These are phyloP conservation scores for Alternaria hordeiaustralica DNA, from an alignment of 2,329 filamentous ascomycete species.

Conservation along the genomic window DNA sequence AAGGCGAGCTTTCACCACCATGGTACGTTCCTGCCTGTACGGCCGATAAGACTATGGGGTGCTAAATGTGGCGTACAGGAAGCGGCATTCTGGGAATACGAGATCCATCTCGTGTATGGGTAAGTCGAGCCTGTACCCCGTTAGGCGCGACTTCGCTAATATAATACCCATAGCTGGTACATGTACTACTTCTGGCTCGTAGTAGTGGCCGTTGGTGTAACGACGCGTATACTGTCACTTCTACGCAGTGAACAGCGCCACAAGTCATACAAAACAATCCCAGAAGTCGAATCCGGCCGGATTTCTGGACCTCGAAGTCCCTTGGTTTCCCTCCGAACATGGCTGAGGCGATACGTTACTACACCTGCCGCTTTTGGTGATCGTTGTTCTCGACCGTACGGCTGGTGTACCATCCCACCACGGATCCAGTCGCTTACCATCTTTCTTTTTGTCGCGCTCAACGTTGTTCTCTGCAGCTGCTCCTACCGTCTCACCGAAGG, in stretches of 20 bases:
- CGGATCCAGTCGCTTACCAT: slow-evolving; percentile 57
- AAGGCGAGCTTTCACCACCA: slow-evolving; percentile 35
- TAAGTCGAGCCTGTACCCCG: slow-evolving; percentile 9
- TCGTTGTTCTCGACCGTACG: slow-evolving; percentile 50
- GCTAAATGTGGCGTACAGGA: slow-evolving; percentile 23
- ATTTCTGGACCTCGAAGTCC: not conserved
- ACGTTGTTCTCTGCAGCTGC: slow-evolving; percentile 52
- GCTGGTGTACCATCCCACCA: slow-evolving; percentile 57
- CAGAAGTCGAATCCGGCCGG: not conserved
- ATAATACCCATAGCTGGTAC: slow-evolving; percentile 21
- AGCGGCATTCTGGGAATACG: slow-evolving; percentile 33
- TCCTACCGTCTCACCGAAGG: slow-evolving; percentile 54
- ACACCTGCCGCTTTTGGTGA: slow-evolving; percentile 54
- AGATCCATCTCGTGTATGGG: slow-evolving; percentile 41
- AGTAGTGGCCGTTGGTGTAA: slow-evolving; percentile 33
- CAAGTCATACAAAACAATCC: slow-evolving; percentile 9
- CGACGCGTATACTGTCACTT: slow-evolving; percentile 27
- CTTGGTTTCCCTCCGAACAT: slow-evolving; percentile 9
- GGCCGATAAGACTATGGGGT: not conserved
- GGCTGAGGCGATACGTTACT: slow-evolving; percentile 46
- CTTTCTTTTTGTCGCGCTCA: slow-evolving; percentile 54
- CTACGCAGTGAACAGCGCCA: slow-evolving; percentile 15
- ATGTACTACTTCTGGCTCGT: slow-evolving; percentile 44
- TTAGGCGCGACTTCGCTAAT: not conserved
- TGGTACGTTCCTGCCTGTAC: slow-evolving; percentile 24